Evolutionary conservation across 495 filamentous ascomycete genomes (phyloP), one percentile per base, ranked within the genome.

Genomic region (Entonaema liquescens): DNA sequence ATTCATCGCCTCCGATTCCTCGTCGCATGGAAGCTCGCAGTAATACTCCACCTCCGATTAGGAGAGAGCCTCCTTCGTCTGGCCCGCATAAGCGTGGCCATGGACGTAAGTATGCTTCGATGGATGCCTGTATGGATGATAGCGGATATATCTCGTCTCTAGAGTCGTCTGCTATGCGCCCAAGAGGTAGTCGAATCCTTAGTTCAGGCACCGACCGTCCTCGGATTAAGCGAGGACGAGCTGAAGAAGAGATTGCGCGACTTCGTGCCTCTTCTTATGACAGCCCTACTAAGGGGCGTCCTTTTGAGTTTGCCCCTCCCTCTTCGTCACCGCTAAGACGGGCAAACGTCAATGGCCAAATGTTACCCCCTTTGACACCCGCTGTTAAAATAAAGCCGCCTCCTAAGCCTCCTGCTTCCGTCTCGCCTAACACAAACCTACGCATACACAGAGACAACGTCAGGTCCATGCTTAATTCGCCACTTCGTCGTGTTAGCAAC

Each of bases 81-180:
- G 80, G 76, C 31, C 77, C 82, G 44, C 83, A 81, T 44, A 85
- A 83, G 68, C 87, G 85, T 12, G 81, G 84, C 12, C 87, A 89
- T 54, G 95, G 92, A 79, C 89, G 91, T 50, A 94, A 92, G 75
- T 86, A 89, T 71, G 82, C 82, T 3, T 87, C 88, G 3, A 90
- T 97, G 83, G 93, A 97, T 71, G 95, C 73, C n/a, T 87, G 89
- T 13, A 89, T 97, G 82, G 93, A 97, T 71, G 95, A 99, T 74
- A 97, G 94, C 77, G 95, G 95, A 11, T 99, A 98, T 78, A 97
- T 97, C 73, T 99, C 95, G 1, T 98, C 95, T 0, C 82, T 99
- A n/a, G 95, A 98, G 49, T 98, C 95, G 1, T 98, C 95, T 0
- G 93, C 85, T n/a, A 84, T 92, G 71, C 87, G 94, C 33, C 89